Percentiles rank a stretch among this genome's conserved stretches.
Conservation (phyloP, 2,329 filamentous ascomycete genomes). For the Ceratocystis ficicola region DNA sequence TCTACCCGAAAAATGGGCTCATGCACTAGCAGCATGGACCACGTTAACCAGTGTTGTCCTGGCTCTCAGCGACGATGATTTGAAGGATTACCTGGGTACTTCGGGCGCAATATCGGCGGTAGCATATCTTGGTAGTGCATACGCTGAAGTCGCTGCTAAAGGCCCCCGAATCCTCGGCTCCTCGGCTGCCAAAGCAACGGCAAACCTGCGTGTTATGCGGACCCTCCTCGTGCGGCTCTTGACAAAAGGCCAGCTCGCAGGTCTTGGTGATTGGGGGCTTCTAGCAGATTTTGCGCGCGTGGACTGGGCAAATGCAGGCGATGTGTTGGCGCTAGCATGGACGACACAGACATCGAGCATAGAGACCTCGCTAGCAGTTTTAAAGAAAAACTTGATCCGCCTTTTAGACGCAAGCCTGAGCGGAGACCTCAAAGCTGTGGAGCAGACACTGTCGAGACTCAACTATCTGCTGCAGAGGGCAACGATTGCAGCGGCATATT, state of each 20-base stretch:
- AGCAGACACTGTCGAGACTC: slow-evolving; percentile 44
- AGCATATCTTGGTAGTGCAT: slow-evolving; percentile 55
- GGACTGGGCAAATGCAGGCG: slow-evolving; percentile 41
- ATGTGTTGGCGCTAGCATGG: slow-evolving; percentile 40
- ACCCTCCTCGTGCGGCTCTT: slow-evolving; percentile 49
- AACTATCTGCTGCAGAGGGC: slow-evolving; percentile 53
- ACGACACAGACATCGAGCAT: slow-evolving; percentile 37
- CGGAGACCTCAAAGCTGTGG: slow-evolving; percentile 38
- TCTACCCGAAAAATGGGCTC: slow-evolving; percentile 59
- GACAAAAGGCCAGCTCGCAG: slow-evolving; percentile 29
- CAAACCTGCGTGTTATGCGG: slow-evolving; percentile 53
- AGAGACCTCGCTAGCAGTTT: slow-evolving; percentile 43
- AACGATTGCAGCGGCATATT: slow-evolving; percentile 44
- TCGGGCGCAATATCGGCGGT: slow-evolving; percentile 29
- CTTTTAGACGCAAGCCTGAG: slow-evolving; percentile 50
- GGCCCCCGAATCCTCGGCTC: slow-evolving; percentile 30
- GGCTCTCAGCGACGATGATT: slow-evolving; percentile 43
- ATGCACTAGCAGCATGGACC: slow-evolving; percentile 65
- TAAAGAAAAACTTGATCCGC: slow-evolving; percentile 51
- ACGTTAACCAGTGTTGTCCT: slow-evolving; percentile 55
- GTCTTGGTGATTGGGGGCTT: slow-evolving; percentile 53
- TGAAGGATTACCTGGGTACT: slow-evolving; percentile 30
- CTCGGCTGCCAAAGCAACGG: slow-evolving; percentile 28
- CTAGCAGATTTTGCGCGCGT: slow-evolving; percentile 60
- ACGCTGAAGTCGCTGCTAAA: slow-evolving; percentile 40